Conservation (phyloP, 192 early-diverging fungal species). For the Coemansia sp. region DNA sequence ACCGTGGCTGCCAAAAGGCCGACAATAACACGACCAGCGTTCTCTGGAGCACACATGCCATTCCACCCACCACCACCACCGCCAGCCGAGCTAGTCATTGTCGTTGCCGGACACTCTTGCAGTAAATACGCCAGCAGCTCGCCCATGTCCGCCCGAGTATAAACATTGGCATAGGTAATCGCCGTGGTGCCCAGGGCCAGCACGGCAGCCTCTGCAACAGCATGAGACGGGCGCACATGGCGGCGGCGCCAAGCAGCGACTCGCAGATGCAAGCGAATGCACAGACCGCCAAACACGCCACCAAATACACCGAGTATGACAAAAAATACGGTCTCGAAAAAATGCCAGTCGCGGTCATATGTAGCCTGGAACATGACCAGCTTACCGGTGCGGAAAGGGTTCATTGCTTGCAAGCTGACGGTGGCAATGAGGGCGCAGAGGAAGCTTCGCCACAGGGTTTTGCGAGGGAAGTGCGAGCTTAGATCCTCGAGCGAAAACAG, state of each 20-base stretch:
- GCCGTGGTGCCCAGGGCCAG: slow-evolving; percentile 69
- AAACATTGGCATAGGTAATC: slow-evolving; percentile 72
- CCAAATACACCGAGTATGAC: slow-evolving; percentile 82
- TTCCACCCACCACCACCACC: slow-evolving; percentile 59
- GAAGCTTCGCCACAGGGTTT: slow-evolving; percentile 97
- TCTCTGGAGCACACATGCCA: slow-evolving; percentile 60
- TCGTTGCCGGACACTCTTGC: slow-evolving; percentile 65
- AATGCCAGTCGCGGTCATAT: slow-evolving; percentile 94
- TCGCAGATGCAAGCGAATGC: slow-evolving; percentile 72
- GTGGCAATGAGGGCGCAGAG: slow-evolving; percentile 97
- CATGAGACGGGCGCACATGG: slow-evolving; percentile 62
- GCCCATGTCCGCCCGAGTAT: slow-evolving; percentile 84
- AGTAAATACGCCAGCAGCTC: slow-evolving; percentile 79
- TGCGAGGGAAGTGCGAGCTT: slow-evolving; percentile 91
- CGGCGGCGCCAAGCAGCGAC: slow-evolving; percentile 73
- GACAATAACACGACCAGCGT: slow-evolving; percentile 41
- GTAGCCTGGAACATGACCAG: slow-evolving; percentile 95
- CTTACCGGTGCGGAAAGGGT: slow-evolving; percentile 97
- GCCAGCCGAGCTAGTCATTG: neutral
- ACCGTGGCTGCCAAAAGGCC: slow-evolving; percentile 61
- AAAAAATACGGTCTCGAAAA: slow-evolving; percentile 88
- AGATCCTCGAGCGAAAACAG: slow-evolving; percentile 87
- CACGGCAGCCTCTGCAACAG: slow-evolving; percentile 67
- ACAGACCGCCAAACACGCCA: slow-evolving; percentile 79
- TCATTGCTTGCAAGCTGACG: slow-evolving; percentile 85